Evolutionary conservation across 2,329 filamentous ascomycete genomes (phyloP).

Genomic region (Domatiomyces globalis): DNA sequence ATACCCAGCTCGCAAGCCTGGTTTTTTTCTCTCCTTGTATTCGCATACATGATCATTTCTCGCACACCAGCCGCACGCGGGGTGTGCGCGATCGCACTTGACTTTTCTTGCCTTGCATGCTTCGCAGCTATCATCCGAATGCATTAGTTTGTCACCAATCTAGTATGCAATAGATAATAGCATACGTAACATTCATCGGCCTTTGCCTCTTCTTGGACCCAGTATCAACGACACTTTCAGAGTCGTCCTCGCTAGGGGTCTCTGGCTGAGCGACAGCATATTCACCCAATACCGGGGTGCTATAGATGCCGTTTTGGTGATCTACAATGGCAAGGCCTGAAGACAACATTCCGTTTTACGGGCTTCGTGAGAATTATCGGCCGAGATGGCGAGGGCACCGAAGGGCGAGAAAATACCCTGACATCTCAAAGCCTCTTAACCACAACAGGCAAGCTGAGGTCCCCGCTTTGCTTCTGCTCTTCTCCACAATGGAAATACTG

Average conservation of each 20-base stretch:
- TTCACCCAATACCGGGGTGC: background rate
- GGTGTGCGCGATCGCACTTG: constrained; percentile 39
- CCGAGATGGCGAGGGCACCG: background rate
- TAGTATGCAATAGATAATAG: background rate
- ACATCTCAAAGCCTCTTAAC: background rate
- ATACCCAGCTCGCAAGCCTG: constrained; percentile 49
- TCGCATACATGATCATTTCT: constrained; percentile 53
- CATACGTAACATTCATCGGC: constrained; percentile 26
- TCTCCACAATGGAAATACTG: no score
- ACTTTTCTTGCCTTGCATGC: constrained; percentile 33
- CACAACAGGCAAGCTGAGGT: background rate
- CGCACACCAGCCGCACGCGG: constrained; percentile 56
- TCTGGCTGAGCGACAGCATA: background rate
- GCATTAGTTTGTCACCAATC: constrained; percentile 9
- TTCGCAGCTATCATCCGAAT: constrained; percentile 24
- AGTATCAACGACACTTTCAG: constrained; percentile 31
- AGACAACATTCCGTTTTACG: background rate
- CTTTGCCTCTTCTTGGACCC: constrained; percentile 43
- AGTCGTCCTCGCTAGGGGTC: constrained; percentile 3
- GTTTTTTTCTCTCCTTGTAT: constrained; percentile 58
- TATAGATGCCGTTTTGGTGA: no score
- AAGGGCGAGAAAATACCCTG: background rate
- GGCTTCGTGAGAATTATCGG: background rate
- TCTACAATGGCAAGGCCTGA: background rate
- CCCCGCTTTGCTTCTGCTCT: no score